phyloP scores from a whole-genome alignment of 169 alveolate species.

The Plasmodium vivax region DNA sequence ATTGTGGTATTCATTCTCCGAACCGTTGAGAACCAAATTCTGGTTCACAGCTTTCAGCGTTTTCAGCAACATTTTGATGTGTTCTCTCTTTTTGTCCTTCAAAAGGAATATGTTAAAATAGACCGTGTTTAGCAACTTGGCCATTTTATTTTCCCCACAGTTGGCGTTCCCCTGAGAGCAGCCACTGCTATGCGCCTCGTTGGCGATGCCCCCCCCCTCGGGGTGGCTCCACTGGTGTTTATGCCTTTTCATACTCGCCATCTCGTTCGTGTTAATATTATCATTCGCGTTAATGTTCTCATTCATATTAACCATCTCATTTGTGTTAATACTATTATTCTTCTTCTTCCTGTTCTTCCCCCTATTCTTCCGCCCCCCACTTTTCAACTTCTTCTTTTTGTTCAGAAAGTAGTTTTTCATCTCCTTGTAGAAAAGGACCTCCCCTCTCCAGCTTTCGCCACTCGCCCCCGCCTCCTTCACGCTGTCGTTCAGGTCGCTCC shows the following conservation, averaged over 20 bases:
- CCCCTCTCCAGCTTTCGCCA: neutral
- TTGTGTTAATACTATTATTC: no score
- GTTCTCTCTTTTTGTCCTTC: constrained; percentile 46
- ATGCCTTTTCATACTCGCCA: neutral
- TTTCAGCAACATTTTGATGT: constrained; percentile 31
- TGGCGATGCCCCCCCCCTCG: neutral
- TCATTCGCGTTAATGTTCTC: no score
- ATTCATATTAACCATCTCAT: no score
- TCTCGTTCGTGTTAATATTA: no score
- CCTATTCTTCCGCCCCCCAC: neutral
- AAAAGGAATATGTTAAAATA: constrained; percentile 57
- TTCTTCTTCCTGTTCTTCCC: neutral
- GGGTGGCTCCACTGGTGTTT: neutral
- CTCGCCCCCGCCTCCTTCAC: neutral
- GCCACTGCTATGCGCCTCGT: neutral
- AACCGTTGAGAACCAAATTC: constrained; percentile 19
- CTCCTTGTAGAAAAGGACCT: constrained; percentile 12
- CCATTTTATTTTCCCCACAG: constrained; percentile 1
- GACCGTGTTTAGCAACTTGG: constrained; percentile 23
- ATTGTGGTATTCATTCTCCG: constrained; percentile 20
- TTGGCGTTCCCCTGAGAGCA: neutral
- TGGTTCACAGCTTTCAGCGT: constrained; percentile 23
- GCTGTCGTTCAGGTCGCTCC: neutral
- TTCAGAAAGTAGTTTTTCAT: constrained; percentile 28
- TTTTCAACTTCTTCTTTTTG: neutral